phyloP scores from a whole-genome alignment of 108 stramenopile species.

The Skeletonema costatum region DNA sequence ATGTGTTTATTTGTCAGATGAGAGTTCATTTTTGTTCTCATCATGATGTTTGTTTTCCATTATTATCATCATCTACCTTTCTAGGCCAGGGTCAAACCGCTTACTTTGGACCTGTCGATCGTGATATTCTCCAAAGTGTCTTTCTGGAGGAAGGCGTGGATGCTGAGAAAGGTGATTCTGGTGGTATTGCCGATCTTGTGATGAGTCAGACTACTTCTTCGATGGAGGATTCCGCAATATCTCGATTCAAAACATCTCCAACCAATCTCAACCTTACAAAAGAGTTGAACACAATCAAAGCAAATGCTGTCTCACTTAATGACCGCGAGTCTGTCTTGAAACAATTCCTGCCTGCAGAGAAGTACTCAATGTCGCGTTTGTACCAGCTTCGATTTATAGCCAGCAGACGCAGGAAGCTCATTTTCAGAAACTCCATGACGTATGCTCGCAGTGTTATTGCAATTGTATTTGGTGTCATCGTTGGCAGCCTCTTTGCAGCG shows the following conservation, averaged over 20 bases:
- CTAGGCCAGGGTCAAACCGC: neutral
- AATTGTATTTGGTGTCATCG: slow-evolving; percentile 40
- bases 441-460: slow-evolving; percentile 49
- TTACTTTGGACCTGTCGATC: slow-evolving; percentile 51
- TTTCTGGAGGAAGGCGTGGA: slow-evolving; percentile 16
- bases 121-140: slow-evolving; percentile 20
- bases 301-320: slow-evolving; percentile 1
- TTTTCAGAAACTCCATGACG: slow-evolving; percentile 43
- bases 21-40: too few species aligned
- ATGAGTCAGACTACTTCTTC: neutral
- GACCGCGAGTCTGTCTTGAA: slow-evolving; percentile 1
- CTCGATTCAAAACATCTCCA: neutral
- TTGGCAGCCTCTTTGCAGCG: slow-evolving; percentile 43
- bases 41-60: too few species aligned
- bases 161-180: slow-evolving; percentile 8
- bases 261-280: neutral
- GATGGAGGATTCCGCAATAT: neutral
- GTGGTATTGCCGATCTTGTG: slow-evolving; percentile 34
- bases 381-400: slow-evolving; percentile 29
- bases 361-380: slow-evolving; percentile 10
- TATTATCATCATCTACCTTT: too few species aligned
- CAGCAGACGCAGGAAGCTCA: slow-evolving; percentile 39
- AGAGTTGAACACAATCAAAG: neutral
- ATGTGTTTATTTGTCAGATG: too few species aligned
- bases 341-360: slow-evolving; percentile 19